Conservation (phyloP, 176 grass and related monocot genomes). For the Eragrostis nindensis region DNA sequence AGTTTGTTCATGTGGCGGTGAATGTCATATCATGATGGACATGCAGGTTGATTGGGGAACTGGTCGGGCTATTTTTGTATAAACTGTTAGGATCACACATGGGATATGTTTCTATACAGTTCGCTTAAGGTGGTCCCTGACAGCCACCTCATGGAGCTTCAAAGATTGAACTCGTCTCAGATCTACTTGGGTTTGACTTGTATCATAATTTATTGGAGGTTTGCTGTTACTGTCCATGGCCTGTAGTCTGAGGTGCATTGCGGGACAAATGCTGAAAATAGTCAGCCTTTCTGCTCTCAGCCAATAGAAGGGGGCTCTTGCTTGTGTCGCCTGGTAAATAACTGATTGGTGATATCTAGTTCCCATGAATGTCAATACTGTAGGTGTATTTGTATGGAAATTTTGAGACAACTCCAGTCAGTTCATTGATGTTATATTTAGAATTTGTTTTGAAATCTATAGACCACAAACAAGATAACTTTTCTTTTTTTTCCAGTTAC, state of each 20-base stretch:
- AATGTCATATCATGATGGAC: slow-evolving; percentile 36
- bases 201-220: slow-evolving; percentile 45
- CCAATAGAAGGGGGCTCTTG: background rate
- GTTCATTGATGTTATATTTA: slow-evolving; percentile 29
- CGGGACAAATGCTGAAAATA: slow-evolving; percentile 26
- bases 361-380: slow-evolving; percentile 25
- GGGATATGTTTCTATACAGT: background rate
- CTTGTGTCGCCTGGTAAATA: slow-evolving; percentile 33
- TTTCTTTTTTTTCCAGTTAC: background rate
- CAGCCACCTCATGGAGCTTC: background rate
- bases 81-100: slow-evolving; percentile 23
- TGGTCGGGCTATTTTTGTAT: slow-evolving; percentile 18
- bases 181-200: slow-evolving; percentile 19
- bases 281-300: slow-evolving; percentile 24
- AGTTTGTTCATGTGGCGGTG: slow-evolving; percentile 24
- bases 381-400: slow-evolving; percentile 46
- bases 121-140: background rate
- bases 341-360: slow-evolving; percentile 43
- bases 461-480: slow-evolving; percentile 1
- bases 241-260: background rate
- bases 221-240: slow-evolving; percentile 20
- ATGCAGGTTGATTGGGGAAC: slow-evolving; percentile 33
- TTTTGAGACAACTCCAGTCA: slow-evolving; percentile 44
- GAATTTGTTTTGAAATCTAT: slow-evolving; percentile 16
- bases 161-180: background rate